phyloP scores from a whole-genome alignment of 768 basidiomycete genomes.

The Tephrocybe sp. region DNA sequence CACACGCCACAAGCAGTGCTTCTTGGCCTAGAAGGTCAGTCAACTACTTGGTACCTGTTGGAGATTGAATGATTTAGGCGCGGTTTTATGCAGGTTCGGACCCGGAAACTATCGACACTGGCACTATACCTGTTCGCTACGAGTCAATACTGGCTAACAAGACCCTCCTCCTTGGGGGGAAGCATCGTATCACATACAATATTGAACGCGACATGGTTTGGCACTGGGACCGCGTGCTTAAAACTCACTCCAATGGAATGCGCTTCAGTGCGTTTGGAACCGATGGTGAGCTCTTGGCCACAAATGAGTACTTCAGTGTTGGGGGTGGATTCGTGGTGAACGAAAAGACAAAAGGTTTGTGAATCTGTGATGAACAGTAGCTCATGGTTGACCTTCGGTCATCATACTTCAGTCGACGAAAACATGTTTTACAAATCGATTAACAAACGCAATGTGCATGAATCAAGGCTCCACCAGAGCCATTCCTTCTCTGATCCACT shows the following conservation, averaged over 20 bases:
- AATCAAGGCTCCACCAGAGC: slow-evolving; percentile 72
- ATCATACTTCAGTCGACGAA: slow-evolving; percentile 65
- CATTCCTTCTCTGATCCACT: slow-evolving; percentile 43
- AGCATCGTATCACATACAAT: slow-evolving; percentile 78
- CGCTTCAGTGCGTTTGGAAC: slow-evolving; percentile 82
- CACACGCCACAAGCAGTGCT: slow-evolving; percentile 88
- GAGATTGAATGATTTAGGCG: neutral
- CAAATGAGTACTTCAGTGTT: slow-evolving; percentile 94
- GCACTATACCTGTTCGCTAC: slow-evolving; percentile 79
- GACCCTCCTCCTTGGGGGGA: slow-evolving; percentile 67
- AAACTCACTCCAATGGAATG: slow-evolving; percentile 92
- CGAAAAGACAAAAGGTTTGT: slow-evolving; percentile 82
- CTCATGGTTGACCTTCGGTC: neutral
- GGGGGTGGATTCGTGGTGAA: slow-evolving; percentile 96
- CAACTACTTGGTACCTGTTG: neutral
- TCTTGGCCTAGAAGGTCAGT: slow-evolving; percentile 70
- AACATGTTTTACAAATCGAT: slow-evolving; percentile 95
- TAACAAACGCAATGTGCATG: slow-evolving; percentile 78
- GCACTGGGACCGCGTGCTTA: slow-evolving; percentile 87
- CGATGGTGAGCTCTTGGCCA: slow-evolving; percentile 85
- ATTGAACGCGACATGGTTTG: slow-evolving; percentile 92
- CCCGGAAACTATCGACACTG: slow-evolving; percentile 91
- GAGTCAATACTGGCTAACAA: slow-evolving; percentile 64
- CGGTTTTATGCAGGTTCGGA: slow-evolving; percentile 61
- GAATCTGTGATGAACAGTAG: neutral